Base-by-base conservation (phyloP, 495 filamentous ascomycete species). In the Tuber umbilicatum region DNA sequence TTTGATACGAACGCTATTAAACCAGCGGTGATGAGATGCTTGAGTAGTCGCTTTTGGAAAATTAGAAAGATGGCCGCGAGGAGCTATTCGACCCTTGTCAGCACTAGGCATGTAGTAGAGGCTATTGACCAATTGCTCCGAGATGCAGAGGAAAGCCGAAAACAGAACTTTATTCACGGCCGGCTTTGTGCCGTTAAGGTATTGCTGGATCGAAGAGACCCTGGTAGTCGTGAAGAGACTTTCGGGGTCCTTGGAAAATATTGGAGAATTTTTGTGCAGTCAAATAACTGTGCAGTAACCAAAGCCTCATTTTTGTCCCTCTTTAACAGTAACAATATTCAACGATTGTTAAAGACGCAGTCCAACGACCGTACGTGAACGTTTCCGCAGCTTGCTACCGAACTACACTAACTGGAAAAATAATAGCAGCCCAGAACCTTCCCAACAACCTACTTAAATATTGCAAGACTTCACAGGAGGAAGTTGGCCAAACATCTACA, bases 61-160 rank as follows among this genome's bases (percentile, higher is more conserved):
- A 90, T 98, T 35, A 87, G 95, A 73, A 94, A 97, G 80, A 94
- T 97, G 76, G 92, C 94, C 21, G 94, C 94, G 7, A 88, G 91
- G 60, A 92, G 94, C 14, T 86, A 92, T 74, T 89, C 89, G 71
- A 88, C 88, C n/a, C 85, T 94, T 64, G 80, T 92, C 50, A 82
- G 88, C 5, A 82, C 85, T 23, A 74, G 83, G 9, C 83, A 87
- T n/a, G 89, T 90, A 80, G 78, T 87, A 5, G 73, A 81, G 4
- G 86, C 86, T 35, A 82, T 91, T 23, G 79, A 78, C 12, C 55
- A 75, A 4, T 84, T 94, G 16, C 72, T 94, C 10, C 75, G 80
- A 17, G 73, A 70, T 5, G 75, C 83, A 1, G 79, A 78, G 0
- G 79, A 83, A 5, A 82, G 80, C 0, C 79, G 81, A 3, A 85